Evolutionary conservation across 345 rosid genomes (phyloP).

Genomic region (Hibiscus tridactylites): DNA sequence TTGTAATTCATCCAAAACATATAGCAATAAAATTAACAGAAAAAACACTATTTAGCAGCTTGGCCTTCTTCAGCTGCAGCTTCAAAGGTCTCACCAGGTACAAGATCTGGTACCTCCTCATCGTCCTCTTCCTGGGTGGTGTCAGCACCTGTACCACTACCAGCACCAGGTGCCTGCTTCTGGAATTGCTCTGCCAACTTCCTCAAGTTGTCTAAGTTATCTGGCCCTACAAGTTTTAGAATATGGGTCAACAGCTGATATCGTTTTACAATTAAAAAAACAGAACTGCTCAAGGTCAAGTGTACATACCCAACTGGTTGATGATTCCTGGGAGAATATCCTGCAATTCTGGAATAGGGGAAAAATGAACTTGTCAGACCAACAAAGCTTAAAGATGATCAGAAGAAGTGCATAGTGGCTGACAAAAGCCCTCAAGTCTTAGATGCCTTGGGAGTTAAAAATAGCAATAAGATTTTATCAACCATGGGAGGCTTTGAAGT

Average conservation of each 20-base stretch:
- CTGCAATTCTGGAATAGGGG: slow-evolving; percentile 53
- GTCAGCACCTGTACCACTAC: slow-evolving; percentile 25
- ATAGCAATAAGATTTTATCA: not conserved
- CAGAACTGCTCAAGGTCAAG: not conserved
- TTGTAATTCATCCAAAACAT: slow-evolving; percentile 7
- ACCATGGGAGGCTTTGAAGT: not conserved
- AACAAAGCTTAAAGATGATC: not conserved
- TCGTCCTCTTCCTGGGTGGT: slow-evolving; percentile 57
- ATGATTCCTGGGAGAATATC: slow-evolving; percentile 87
- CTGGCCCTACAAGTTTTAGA: slow-evolving; percentile 47
- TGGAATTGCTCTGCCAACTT: slow-evolving; percentile 94
- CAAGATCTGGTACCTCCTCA: slow-evolving; percentile 85
- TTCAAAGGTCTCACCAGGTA: slow-evolving; percentile 80
- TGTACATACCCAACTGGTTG: slow-evolving; percentile 66
- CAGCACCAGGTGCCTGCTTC: slow-evolving; percentile 53
- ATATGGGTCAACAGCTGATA: not conserved
- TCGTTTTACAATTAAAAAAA: not conserved
- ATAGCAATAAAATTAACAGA: not conserved
- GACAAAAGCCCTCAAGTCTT: not conserved
- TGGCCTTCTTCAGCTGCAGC: slow-evolving; percentile 66
- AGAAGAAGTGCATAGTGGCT: too few species aligned
- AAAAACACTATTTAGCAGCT: slow-evolving; percentile 23
- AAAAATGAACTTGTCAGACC: not conserved
- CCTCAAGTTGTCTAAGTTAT: slow-evolving; percentile 87
- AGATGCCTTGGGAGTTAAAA: not conserved